phyloP scores from a whole-genome alignment of 768 basidiomycete genomes.

The Roridomyces roridus region DNA sequence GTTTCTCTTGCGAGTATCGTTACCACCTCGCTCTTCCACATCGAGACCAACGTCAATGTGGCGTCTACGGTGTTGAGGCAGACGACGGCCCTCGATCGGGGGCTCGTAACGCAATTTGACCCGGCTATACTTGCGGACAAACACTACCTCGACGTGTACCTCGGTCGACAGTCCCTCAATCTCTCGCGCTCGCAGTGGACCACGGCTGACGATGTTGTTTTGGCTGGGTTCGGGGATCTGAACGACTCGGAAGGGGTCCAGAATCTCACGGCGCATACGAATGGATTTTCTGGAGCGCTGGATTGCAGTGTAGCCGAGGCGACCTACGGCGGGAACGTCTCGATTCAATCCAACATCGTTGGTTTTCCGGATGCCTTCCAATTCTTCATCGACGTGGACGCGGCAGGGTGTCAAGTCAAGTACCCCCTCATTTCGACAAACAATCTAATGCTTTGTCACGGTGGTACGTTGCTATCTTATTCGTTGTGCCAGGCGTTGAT shows the following conservation, averaged over 20 bases:
- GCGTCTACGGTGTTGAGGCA: neutral
- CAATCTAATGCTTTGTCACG: neutral
- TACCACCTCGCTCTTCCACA: conserved; percentile 9
- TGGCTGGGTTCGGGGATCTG: conserved; percentile 4
- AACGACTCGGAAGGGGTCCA: neutral
- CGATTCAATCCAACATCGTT: neutral
- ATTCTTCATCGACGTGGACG: conserved; percentile 1
- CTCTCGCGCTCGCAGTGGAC: conserved; percentile 4
- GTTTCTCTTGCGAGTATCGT: conserved; percentile 13
- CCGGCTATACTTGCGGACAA: neutral
- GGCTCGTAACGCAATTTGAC: neutral
- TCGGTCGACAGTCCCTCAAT: conserved; percentile 5
- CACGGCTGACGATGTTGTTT: conserved; percentile 9
- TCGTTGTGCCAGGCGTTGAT: neutral
- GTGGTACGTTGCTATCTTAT: neutral
- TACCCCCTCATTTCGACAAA: conserved; percentile 4
- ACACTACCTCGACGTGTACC: conserved; percentile 3
- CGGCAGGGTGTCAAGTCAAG: conserved; percentile 1
- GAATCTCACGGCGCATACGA: neutral
- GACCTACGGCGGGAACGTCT: conserved; percentile 4
- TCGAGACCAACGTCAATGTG: neutral
- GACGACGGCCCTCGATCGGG: neutral
- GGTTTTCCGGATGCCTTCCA: neutral
- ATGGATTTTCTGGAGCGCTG: conserved; percentile 7
- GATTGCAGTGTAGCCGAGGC: neutral